A percentile compares a stretch with the other conserved stretches of the same genome.
These are phyloP conservation scores for Chytriomyces sp. DNA, from an alignment of 192 early-diverging fungal genomes.

Conservation along the genomic window DNA sequence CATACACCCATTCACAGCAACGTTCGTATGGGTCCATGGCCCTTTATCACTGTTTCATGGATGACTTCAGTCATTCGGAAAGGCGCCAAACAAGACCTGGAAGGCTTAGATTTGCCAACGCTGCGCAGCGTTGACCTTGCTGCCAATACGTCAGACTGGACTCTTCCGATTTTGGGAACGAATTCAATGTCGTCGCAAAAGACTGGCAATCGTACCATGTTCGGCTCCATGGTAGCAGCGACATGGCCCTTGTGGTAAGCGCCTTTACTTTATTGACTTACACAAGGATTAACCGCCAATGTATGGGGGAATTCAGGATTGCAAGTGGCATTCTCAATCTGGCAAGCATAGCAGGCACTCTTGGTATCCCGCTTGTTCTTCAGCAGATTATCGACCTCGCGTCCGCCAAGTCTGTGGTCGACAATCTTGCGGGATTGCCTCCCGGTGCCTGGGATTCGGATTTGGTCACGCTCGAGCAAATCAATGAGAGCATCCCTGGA, in stretches of 20 bases:
- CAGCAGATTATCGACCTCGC: constrained; percentile 29
- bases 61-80: neutral
- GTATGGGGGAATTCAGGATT: neutral
- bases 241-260: too few species aligned
- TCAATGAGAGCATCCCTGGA: neutral
- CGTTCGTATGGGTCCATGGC: neutral
- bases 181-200: too few species aligned
- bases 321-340: constrained; percentile 8
- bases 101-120: neutral
- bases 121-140: neutral
- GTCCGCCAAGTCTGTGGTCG: neutral
- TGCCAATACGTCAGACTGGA: neutral
- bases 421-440: neutral
- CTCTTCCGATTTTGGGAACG: neutral
- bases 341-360: neutral
- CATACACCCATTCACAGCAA: neutral
- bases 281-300: too few species aligned
- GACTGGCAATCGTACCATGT: too few species aligned
- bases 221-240: too few species aligned
- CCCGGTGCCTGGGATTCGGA: neutral
- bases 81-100: neutral
- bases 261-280: too few species aligned
- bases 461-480: neutral
- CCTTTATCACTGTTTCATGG: neutral
- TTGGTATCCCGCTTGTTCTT: constrained; percentile 18